These are phyloP conservation scores for Aspergillus intermedius DNA, from an alignment of 2,329 filamentous ascomycete genomes.

Conservation along the genomic window DNA sequence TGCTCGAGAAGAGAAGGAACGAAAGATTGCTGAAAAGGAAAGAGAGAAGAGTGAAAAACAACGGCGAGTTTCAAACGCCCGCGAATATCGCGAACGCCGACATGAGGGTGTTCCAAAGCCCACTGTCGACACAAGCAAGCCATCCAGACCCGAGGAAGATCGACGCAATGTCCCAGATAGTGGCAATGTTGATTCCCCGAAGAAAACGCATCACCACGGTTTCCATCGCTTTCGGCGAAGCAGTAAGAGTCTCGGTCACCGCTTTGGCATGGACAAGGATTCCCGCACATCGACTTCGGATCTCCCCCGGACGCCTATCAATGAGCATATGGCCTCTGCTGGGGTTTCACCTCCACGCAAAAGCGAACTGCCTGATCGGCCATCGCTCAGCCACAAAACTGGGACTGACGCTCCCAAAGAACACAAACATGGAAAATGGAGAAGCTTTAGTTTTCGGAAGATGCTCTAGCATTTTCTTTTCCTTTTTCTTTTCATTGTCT, in stretches of 20 bases:
- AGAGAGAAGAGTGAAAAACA: constrained; percentile 51
- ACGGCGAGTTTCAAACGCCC: constrained; percentile 54
- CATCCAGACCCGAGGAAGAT: constrained; percentile 52
- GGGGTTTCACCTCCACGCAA: constrained; percentile 8
- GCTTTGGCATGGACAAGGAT: constrained; percentile 47
- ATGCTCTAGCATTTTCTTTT: constrained; percentile 34
- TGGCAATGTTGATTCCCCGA: constrained; percentile 37
- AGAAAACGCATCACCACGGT: constrained; percentile 35
- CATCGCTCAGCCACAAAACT: constrained; percentile 6
- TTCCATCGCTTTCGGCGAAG: constrained; percentile 63
- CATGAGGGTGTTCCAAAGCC: constrained; percentile 53
- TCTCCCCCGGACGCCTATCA: constrained; percentile 12
- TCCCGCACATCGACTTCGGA: constrained; percentile 24
- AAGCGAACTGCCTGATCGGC: constrained; percentile 8
- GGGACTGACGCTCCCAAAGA: constrained; percentile 15
- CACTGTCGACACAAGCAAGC: constrained; percentile 61
- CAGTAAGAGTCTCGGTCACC: constrained; percentile 72
- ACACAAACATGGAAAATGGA: constrained; percentile 27
- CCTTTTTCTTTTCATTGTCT: background rate
- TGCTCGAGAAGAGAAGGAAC: constrained; percentile 52
- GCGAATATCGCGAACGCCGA: constrained; percentile 39
- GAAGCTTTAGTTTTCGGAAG: constrained; percentile 39
- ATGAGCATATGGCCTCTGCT: constrained; percentile 12
- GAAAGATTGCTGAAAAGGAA: constrained; percentile 43
- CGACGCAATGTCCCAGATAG: constrained; percentile 25